Evolutionary conservation across 306 rosid genomes (phyloP).

Genomic region (Mimosa bimucronata): DNA sequence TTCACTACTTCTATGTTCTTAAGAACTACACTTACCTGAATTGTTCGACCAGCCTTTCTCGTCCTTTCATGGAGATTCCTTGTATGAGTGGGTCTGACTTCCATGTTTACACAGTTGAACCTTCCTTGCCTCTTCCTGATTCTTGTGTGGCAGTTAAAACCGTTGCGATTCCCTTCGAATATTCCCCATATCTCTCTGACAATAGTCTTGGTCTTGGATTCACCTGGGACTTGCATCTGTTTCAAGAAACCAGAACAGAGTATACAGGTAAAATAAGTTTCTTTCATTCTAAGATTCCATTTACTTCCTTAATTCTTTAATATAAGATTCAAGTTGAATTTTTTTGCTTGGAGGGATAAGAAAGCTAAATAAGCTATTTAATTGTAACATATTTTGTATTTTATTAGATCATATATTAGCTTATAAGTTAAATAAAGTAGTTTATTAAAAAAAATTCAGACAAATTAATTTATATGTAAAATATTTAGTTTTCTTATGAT

Average conservation of each 20-base stretch:
- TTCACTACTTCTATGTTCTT: slow-evolving; percentile 54
- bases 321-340: no score
- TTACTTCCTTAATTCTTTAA: no score
- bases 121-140: slow-evolving; percentile 51
- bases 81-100: slow-evolving; percentile 56
- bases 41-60: slow-evolving; percentile 50
- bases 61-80: slow-evolving; percentile 53
- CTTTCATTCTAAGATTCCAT: neutral
- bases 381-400: no score
- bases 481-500: no score
- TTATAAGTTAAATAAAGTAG: no score
- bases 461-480: no score
- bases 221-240: slow-evolving; percentile 58
- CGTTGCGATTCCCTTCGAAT: slow-evolving; percentile 67
- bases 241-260: slow-evolving; percentile 37
- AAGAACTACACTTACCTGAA: slow-evolving; percentile 62
- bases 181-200: slow-evolving; percentile 72
- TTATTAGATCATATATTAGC: no score
- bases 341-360: no score
- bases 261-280: slow-evolving; percentile 45
- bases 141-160: slow-evolving; percentile 62
- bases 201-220: slow-evolving; percentile 75
- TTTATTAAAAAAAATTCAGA: no score
- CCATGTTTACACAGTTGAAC: slow-evolving; percentile 71
- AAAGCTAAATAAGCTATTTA: no score